Base-by-base conservation (phyloP, 2,329 filamentous ascomycete species). In the Neospermospora avenae region DNA sequence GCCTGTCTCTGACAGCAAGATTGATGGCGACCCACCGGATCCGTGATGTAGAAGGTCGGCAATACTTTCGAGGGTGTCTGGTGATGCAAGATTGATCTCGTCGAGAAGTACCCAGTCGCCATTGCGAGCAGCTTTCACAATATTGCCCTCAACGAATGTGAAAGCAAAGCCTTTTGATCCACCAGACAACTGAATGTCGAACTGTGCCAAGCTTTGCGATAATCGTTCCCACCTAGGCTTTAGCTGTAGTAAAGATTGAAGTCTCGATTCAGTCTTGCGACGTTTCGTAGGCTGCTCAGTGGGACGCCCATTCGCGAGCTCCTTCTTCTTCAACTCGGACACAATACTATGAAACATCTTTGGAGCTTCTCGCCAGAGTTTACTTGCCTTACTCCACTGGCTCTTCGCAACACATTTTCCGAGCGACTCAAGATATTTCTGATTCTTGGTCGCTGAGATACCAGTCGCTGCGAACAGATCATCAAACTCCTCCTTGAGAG, bases 71-170 rank as follows among this genome's bases (percentile, higher is more conserved):
- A 99, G 78, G 0, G 95, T 98, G 72, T 99, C 96, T 0, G 95
- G 88, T 0, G 93, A 93, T 5, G 95, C 95, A 63, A 99, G 77
- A 72, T 99, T 99, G 70, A 99, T 96, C 74, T 99, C 95, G 72
- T 99, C 95, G 25, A 98, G 81, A 18, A 99, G 81, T 28, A 99
- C 89, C 95, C 95, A 99, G 74, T 97, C 92, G 7, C 95, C 95
- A 70, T 97, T 96, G 42, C 93, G 84, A 24, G 93, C 87, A n/a
- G 96, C 95, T 75, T 96, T 96, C 59, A 99, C 89, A 63, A 99
- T 89, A 69, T 96, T 96, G 63, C 95, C 93, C 74, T 99, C 95
- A 0, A 98, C 84, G 71, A 99, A 99, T 0, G 91, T 91, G 75
- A 99, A 99, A 0, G 93, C 91, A 73, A 98, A 96, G 1, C 81